These are phyloP conservation scores for Raffaelea ambrosiae DNA, from an alignment of 2,329 filamentous ascomycete species.

Conservation along the genomic window DNA sequence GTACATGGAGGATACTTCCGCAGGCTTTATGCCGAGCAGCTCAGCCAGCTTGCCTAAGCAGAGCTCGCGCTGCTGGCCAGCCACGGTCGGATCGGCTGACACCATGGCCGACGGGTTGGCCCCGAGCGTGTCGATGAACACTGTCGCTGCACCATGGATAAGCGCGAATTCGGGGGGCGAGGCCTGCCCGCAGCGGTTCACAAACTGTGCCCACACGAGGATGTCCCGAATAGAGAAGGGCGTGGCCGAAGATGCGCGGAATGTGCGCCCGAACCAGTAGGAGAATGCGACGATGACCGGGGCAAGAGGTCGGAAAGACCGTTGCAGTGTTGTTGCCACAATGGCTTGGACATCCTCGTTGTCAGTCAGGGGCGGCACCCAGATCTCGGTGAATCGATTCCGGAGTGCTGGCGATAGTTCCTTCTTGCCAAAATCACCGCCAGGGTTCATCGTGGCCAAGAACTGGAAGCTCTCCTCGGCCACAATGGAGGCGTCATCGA, in stretches of 20 bases:
- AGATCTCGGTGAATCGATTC: conserved; percentile 97
- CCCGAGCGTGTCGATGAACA: conserved; percentile 91
- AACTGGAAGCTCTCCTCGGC: conserved; percentile 83
- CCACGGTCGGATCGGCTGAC: conserved; percentile 59
- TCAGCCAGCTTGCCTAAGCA: conserved; percentile 67
- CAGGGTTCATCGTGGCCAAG: conserved; percentile 97
- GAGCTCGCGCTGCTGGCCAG: conserved; percentile 57
- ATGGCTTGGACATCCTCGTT: conserved; percentile 83
- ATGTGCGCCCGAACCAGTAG: conserved; percentile 82
- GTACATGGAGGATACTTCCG: conserved; percentile 59
- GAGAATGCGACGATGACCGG: conserved; percentile 75
- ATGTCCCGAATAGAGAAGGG: conserved; percentile 88
- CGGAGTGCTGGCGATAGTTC: conserved; percentile 90
- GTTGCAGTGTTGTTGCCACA: conserved; percentile 61
- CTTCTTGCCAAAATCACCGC: conserved; percentile 96
- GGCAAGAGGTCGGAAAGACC: conserved; percentile 45
- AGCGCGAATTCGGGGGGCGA: conserved; percentile 30
- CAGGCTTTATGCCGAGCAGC: conserved; percentile 41
- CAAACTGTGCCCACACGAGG: conserved; percentile 86
- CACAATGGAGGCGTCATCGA: conserved; percentile 66
- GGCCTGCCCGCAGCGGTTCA: conserved; percentile 55
- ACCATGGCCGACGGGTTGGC: conserved; percentile 89
- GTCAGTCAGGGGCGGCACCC: conserved; percentile 84
- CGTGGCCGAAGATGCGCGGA: conserved; percentile 65
- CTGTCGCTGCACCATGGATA: conserved; percentile 85